Evolutionary conservation across 2,329 filamentous ascomycete species (phyloP), one percentile per base, ranked within the genome.

Genomic region (Scedosporium boydii): DNA sequence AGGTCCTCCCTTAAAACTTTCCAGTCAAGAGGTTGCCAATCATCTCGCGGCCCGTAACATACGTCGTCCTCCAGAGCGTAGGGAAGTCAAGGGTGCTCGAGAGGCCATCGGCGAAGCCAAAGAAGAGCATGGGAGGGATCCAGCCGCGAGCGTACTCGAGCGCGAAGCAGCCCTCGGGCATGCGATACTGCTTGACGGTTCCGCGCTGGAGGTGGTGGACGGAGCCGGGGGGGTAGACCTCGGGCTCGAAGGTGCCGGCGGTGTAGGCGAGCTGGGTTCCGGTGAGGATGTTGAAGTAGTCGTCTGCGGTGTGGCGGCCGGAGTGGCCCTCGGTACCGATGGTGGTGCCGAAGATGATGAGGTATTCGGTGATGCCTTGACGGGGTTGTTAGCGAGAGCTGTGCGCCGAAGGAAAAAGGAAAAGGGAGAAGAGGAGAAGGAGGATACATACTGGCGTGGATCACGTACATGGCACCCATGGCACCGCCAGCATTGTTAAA

Each of bases 51-150:
- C 79, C 91, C 1, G 91, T 96, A 64, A 93, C 81, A 66, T 77
- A 80, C 41, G 84, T 84, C n/a, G 89, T 96, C 69, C 83, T 82
- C 88, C 89, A 95, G 70, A 96, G 75, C 1, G 91, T 96, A n/a
- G 84, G 85, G 72, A 96, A 83, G 75, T 96, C 92, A 67, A 96
- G 79, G 4, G 91, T 96, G 75, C 87, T 92, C 62, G 81, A 85
- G 64, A 96, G 81, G 57, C 84, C 86, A 75, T 96, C 92, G 66
- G 91, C 89, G 73, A 88, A 93, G 64, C 92, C 92, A 74, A 96
- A 96, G 74, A 89, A 89, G 60, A 96, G 79, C 92, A 96, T 96
- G 63, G 89, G 89, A 57, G 92, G 92, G 75, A 96, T 96, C 90
- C 91, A 96, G 66, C 92, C 91, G 67, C 88, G 81, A 57, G 90